phyloP scores from a whole-genome alignment of 345 rosid genomes.

The Citrus inodora region DNA sequence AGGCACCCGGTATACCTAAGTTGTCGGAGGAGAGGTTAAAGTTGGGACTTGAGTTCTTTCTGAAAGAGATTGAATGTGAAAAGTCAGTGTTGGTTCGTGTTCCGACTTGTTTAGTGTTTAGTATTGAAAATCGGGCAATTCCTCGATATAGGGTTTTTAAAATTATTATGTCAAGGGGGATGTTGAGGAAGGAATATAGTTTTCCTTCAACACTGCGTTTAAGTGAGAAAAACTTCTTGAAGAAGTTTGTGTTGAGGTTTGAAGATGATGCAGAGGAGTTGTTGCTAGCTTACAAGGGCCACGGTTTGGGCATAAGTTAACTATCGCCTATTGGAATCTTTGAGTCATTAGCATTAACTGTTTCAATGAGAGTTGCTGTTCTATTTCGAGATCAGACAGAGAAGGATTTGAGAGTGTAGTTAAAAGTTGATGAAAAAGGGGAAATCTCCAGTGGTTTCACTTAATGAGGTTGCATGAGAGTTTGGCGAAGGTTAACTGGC shows the following conservation, averaged over 20 bases:
- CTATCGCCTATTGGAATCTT: neutral
- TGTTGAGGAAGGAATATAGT: slow-evolving; percentile 25
- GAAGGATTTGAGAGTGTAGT: no score
- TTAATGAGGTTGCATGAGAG: no score
- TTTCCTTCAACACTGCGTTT: neutral
- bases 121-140: no score
- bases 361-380: neutral
- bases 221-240: slow-evolving; percentile 22
- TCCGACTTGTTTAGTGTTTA: neutral
- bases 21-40: slow-evolving; percentile 29
- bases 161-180: slow-evolving; percentile 23
- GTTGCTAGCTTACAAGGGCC: slow-evolving; percentile 29
- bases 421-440: no score
- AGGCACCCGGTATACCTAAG: slow-evolving; percentile 23
- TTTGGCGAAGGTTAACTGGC: no score
- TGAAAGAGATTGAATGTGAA: slow-evolving; percentile 17
- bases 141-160: slow-evolving; percentile 34
- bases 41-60: slow-evolving; percentile 29
- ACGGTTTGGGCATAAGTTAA: neutral
- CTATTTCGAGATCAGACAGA: no score
- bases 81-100: slow-evolving; percentile 16
- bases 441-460: no score
- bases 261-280: slow-evolving; percentile 28
- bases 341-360: neutral
- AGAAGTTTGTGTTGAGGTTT: slow-evolving; percentile 28